These are phyloP conservation scores for Zalaria sp. DNA, from an alignment of 2,329 filamentous ascomycete genomes.

Conservation along the genomic window DNA sequence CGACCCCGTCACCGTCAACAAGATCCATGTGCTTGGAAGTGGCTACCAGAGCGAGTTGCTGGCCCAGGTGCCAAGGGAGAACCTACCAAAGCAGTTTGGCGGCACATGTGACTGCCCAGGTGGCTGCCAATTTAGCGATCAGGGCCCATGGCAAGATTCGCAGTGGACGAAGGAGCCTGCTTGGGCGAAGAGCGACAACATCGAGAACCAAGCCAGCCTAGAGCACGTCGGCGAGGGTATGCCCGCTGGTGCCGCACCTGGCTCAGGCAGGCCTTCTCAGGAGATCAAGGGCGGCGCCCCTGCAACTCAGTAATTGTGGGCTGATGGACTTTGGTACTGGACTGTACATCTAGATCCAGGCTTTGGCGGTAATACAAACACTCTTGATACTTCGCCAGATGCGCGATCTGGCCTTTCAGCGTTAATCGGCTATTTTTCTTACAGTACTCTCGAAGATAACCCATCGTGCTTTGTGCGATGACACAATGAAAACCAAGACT, in stretches of 20 bases:
- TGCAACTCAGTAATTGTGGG: background rate
- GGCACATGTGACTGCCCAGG: slow-evolving; percentile 69
- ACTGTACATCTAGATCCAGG: too few relatives aligned
- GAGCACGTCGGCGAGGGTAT: slow-evolving; percentile 3
- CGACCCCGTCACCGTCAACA: slow-evolving; percentile 89
- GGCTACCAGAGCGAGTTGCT: slow-evolving; percentile 76
- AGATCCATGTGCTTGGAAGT: slow-evolving; percentile 81
- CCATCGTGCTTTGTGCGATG: too few relatives aligned
- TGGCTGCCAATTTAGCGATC: slow-evolving; percentile 76
- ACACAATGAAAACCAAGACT: too few relatives aligned
- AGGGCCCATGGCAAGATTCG: slow-evolving; percentile 73
- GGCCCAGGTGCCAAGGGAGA: slow-evolving; percentile 74
- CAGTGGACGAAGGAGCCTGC: slow-evolving; percentile 48
- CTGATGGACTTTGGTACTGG: too few relatives aligned
- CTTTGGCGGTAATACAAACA: too few relatives aligned
- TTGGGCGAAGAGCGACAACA: slow-evolving; percentile 26
- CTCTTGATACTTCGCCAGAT: too few relatives aligned
- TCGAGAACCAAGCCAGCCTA: slow-evolving; percentile 17
- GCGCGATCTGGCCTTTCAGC: too few relatives aligned
- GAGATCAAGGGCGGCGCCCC: background rate
- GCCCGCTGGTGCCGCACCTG: background rate
- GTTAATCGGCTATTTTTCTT: too few relatives aligned
- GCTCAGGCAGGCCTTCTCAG: background rate
- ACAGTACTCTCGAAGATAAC: too few relatives aligned
- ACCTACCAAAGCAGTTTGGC: slow-evolving; percentile 75